Percentiles rank a stretch among this genome's conserved stretches.
Conservation (phyloP, 2,329 filamentous ascomycete genomes). For the Penicillium crustosum region DNA sequence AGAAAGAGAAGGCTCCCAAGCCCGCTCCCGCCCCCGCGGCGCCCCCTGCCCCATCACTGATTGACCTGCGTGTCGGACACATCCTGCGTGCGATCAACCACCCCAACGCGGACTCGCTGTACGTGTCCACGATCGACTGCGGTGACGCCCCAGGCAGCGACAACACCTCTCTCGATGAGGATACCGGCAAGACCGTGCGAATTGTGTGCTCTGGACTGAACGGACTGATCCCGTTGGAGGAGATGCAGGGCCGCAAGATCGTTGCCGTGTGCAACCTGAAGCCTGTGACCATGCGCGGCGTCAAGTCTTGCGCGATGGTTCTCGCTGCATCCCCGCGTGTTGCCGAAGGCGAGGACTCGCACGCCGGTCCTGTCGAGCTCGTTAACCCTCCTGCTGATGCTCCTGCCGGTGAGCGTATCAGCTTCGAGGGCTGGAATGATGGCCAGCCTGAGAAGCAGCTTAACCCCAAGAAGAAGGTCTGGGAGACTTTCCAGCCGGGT, state of each 20-base stretch:
- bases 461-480: slow-evolving; percentile 99
- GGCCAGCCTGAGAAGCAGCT: slow-evolving; percentile 89
- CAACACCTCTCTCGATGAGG: slow-evolving; percentile 74
- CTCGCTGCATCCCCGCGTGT: slow-evolving; percentile 85
- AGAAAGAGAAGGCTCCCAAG: slow-evolving; percentile 86
- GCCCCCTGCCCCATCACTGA: slow-evolving; percentile 77
- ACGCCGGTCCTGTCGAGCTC: slow-evolving; percentile 88
- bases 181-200: slow-evolving; percentile 85
- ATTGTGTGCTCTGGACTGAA: slow-evolving; percentile 98
- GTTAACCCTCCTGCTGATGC: slow-evolving; percentile 77
- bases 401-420: slow-evolving; percentile 81
- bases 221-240: slow-evolving; percentile 84
- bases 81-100: slow-evolving; percentile 95
- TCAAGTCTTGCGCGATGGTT: slow-evolving; percentile 83
- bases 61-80: slow-evolving; percentile 94
- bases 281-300: slow-evolving; percentile 97
- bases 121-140: slow-evolving; percentile 91
- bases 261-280: slow-evolving; percentile 97
- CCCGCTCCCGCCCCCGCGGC: slow-evolving; percentile 67
- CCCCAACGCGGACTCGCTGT: slow-evolving; percentile 94
- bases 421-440: slow-evolving; percentile 84
- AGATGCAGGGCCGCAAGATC: slow-evolving; percentile 96
- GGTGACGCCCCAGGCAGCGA: slow-evolving; percentile 83
- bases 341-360: slow-evolving; percentile 78
- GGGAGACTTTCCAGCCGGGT: slow-evolving; percentile 94